Percentiles rank a stretch among this genome's conserved stretches.
These are phyloP conservation scores for Scedosporium dehoogii DNA, from an alignment of 2,329 filamentous ascomycete genomes.

Conservation along the genomic window DNA sequence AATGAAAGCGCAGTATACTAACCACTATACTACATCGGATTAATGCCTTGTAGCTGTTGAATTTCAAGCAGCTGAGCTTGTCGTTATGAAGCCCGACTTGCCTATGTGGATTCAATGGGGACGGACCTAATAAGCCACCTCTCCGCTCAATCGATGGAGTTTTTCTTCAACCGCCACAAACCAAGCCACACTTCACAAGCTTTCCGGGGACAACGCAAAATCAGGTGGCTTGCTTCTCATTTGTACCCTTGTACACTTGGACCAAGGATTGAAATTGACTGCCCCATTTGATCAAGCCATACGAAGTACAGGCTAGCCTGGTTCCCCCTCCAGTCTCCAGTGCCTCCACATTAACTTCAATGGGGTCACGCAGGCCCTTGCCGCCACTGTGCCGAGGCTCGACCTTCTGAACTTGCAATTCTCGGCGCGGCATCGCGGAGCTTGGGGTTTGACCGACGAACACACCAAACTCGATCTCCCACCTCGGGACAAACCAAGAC, in stretches of 20 bases:
- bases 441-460: not conserved
- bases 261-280: too few relatives aligned
- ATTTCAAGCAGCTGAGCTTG: not conserved
- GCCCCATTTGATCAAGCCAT: too few relatives aligned
- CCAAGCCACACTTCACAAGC: not conserved
- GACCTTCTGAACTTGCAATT: not conserved
- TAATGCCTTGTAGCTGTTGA: not conserved
- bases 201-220: not conserved
- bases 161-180: too few relatives aligned
- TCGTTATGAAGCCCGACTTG: not conserved
- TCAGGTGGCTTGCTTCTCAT: too few relatives aligned
- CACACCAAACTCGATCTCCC: not conserved
- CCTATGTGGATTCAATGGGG: too few relatives aligned
- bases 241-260: too few relatives aligned
- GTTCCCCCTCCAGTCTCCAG: not conserved
- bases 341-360: too few relatives aligned
- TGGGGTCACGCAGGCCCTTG: not conserved
- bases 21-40: conserved; percentile 5
- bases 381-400: not conserved
- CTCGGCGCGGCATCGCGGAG: conserved; percentile 1
- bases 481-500: not conserved
- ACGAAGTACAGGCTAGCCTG: not conserved
- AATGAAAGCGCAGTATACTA: conserved; percentile 5
- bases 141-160: not conserved
- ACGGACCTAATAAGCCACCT: not conserved